Base-by-base conservation (phyloP, 1,284 basidiomycete genomes). In the Apiotrichum porosum region DNA sequence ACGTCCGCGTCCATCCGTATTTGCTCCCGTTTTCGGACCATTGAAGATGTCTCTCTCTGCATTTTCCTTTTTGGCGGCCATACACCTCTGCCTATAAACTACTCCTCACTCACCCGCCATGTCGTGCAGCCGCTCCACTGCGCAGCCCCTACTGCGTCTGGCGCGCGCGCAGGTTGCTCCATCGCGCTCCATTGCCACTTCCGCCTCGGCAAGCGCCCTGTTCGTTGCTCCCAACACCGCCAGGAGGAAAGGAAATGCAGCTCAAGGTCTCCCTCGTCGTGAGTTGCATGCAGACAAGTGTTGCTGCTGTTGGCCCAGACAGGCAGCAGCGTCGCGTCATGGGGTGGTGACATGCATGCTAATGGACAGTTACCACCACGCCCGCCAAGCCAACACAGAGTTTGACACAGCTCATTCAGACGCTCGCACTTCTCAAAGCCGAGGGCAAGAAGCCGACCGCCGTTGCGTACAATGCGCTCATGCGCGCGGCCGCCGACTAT, bases 401-500 rank as follows among this genome's bases (percentile, higher is more conserved):
- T 18, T 49, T 65, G 3, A 43, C 62, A 2, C 28, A 44, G 17
- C 49, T 69, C 2, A 42, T 69, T 17, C 19, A 51, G n/a, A 58
- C 50, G 6, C 57, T 65, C 6, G 23, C 52, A 1, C 31, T 32
- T 19, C 51, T 65, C 37, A 58, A 60, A 45, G 37, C 38, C 3
- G 42, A 58, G 31, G 40, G 34, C 10, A 42, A 55, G n/a, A 44
- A 40, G n/a, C 68, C 68, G 3, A 52, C 54, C 6, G 47, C 58
- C 4, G 44, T 50, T 6, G 68, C 65, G 3, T 70, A 70, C 46
- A 37, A 61, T 13, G 52, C 54, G 10, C 48, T 68, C n/a, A 54
- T 70, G 31, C 34, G 46, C 23, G 58, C 59, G 6, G 65, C 65
- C 3, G 57, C 57, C 9, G 61, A 64, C 28, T 63, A 65, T 34